phyloP scores from a whole-genome alignment of 176 grass and related monocot species.

The Cenchrus purpureus region DNA sequence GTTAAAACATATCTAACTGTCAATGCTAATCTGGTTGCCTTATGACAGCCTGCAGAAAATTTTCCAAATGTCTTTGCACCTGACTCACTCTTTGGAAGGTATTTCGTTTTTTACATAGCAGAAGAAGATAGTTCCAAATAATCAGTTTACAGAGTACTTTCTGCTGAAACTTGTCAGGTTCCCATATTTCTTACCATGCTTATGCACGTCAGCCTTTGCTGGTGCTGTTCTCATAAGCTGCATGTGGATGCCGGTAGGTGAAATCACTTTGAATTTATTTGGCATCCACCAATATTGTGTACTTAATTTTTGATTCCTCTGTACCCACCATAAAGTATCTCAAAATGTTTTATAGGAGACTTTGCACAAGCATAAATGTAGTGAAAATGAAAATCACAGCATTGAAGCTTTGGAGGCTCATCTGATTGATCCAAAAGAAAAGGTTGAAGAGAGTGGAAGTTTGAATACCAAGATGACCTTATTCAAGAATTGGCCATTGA shows the following conservation, averaged over 20 bases:
- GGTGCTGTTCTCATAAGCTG: conserved; percentile 71
- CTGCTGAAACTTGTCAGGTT: conserved; percentile 51
- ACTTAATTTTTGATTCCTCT: conserved; percentile 7
- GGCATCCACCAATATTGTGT: not conserved
- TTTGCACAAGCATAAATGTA: conserved; percentile 71
- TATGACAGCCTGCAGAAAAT: conserved; percentile 85
- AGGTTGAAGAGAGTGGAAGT: conserved; percentile 43
- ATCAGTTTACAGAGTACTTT: conserved; percentile 22
- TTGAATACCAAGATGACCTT: conserved; percentile 56
- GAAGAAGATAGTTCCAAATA: conserved; percentile 25
- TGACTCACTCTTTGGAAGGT: conserved; percentile 82
- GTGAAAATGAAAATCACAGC: conserved; percentile 25
- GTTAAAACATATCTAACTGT: conserved; percentile 4
- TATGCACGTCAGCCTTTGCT: conserved; percentile 74
- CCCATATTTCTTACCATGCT: conserved; percentile 89
- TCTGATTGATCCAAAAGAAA: conserved; percentile 48
- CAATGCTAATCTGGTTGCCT: not conserved
- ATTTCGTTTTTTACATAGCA: conserved; percentile 10
- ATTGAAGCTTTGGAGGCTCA: conserved; percentile 67
- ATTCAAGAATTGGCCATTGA: conserved; percentile 95
- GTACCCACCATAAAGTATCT: not conserved
- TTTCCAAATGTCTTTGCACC: conserved; percentile 80
- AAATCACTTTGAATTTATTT: conserved; percentile 22
- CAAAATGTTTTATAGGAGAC: conserved; percentile 65
- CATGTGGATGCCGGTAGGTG: conserved; percentile 91